These are phyloP conservation scores for Alternaria sp. DNA, from an alignment of 2,329 filamentous ascomycete genomes.

Conservation along the genomic window DNA sequence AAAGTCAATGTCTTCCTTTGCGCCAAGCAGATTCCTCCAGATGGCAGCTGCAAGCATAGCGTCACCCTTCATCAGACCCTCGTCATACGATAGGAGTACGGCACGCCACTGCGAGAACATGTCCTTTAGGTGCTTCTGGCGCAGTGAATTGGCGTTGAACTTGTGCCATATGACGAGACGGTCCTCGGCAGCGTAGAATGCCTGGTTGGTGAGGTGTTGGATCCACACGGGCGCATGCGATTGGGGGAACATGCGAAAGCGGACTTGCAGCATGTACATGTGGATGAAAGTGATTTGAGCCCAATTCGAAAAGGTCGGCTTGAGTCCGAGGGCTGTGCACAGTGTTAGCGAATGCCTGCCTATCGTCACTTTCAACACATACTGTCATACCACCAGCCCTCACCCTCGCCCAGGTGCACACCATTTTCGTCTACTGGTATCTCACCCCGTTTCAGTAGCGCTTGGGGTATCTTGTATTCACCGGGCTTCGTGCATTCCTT, in stretches of 20 bases:
- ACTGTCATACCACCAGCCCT: conserved; percentile 85
- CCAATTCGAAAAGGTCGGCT: conserved; percentile 93
- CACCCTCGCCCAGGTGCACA: conserved; percentile 80
- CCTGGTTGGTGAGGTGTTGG: conserved; percentile 91
- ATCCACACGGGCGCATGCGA: conserved; percentile 79
- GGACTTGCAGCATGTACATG: conserved; percentile 88
- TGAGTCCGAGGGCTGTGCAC: conserved; percentile 74
- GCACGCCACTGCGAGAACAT: conserved; percentile 94
- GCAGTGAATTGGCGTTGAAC: conserved; percentile 62
- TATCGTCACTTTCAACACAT: conserved; percentile 38
- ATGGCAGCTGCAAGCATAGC: conserved; percentile 80
- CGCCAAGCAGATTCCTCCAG: conserved; percentile 94
- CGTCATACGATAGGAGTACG: conserved; percentile 82
- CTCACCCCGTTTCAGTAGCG: conserved; percentile 69
- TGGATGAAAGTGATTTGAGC: conserved; percentile 95
- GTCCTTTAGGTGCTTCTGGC: conserved; percentile 77
- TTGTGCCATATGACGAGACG: conserved; percentile 84
- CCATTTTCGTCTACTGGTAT: conserved; percentile 77
- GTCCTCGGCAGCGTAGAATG: conserved; percentile 88
- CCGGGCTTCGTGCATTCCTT: conserved; percentile 76
- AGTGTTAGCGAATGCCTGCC: conserved; percentile 21
- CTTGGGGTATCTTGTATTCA: conserved; percentile 77
- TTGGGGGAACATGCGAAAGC: conserved; percentile 78
- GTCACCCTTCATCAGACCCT: conserved; percentile 79
- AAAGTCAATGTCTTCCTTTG: conserved; percentile 68